Evolutionary conservation across 2,329 filamentous ascomycete genomes (phyloP), one percentile per base, ranked within the genome.

Genomic region (Nemania sp.): DNA sequence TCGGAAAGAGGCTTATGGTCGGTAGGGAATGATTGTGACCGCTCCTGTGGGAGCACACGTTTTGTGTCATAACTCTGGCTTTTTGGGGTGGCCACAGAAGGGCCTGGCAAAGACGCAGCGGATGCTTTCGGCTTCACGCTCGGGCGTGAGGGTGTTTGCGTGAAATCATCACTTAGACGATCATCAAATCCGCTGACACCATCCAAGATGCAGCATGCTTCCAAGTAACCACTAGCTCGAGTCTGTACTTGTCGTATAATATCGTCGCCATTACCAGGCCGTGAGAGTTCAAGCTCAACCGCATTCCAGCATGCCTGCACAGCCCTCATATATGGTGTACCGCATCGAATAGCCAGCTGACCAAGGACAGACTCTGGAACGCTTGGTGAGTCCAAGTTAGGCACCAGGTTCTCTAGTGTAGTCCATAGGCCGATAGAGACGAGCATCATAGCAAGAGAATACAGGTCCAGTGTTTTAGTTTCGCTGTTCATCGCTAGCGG

Each of bases 401-500:
- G 78, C 0, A 84, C 81, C 0, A 89, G 79, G 20, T 84, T 82
- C 62, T 88, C 87, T 0, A 93, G 82, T 11, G 88, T 89, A 3
- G 87, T 88, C 92, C 92, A 95, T 8, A 94, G 80, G 6, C 92
- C 92, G 61, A 94, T 88, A 6, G 92, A 92, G 2, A 94, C 82
- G 0, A 95, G 83, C 3, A 93, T 81, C 80, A 93, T 87, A 20
- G 91, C 91, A 1, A 95, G 82, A 6, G 91, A 90, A 76, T 93
- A 93, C 1, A 94, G 81, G 68, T 94, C 92, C 35, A 89, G 80
- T 0, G 87, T 84, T 45, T 88, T 87, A 47, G 85, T 86, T 62
- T 89, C 87, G 1, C 85, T 82, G 5, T 83, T 84, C 49, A 81
- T 81, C 3, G 79, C 74, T 10, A 88, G 76, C 0, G 85, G 83